phyloP scores from a whole-genome alignment of 2,329 filamentous ascomycete species.

The Nothophoma quercina region DNA sequence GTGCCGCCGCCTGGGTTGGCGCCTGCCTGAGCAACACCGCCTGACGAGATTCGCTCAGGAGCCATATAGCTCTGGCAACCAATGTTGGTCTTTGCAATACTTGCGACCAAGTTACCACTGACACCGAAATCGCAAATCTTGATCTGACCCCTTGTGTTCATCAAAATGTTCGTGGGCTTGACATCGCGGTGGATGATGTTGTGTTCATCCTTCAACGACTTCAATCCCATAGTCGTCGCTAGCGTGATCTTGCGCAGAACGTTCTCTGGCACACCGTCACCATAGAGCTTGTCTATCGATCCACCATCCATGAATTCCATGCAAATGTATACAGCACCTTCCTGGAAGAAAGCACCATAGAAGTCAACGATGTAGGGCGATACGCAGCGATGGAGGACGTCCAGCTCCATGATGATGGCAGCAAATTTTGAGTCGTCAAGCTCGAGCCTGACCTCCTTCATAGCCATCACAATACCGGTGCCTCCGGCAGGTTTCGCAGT shows the following conservation, averaged over 20 bases:
- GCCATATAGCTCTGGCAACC: slow-evolving; percentile 99
- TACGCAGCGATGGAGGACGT: slow-evolving; percentile 92
- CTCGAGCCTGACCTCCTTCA: slow-evolving; percentile 98
- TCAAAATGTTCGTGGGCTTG: slow-evolving; percentile 97
- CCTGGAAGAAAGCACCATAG: slow-evolving; percentile 98
- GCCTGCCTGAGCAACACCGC: slow-evolving; percentile 75
- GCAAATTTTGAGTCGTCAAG: slow-evolving; percentile 96
- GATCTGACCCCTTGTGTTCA: slow-evolving; percentile 87
- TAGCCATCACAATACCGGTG: slow-evolving; percentile 90
- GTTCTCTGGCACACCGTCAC: slow-evolving; percentile 85
- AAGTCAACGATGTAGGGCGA: slow-evolving; percentile 99
- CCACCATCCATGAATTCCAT: slow-evolving; percentile 99
- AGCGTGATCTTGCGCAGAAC: slow-evolving; percentile 90
- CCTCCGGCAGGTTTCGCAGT: slow-evolving; percentile 53
- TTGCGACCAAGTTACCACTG: slow-evolving; percentile 93
- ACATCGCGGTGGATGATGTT: slow-evolving; percentile 99
- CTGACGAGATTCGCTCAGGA: slow-evolving; percentile 90
- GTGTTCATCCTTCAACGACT: slow-evolving; percentile 94
- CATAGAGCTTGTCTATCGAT: slow-evolving; percentile 95
- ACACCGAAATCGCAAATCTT: slow-evolving; percentile 99
- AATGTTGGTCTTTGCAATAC: slow-evolving; percentile 98
- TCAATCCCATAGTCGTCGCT: slow-evolving; percentile 88
- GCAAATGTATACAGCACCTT: slow-evolving; percentile 98
- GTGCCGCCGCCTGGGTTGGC: slow-evolving; percentile 77
- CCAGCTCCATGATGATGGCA: slow-evolving; percentile 96